These are phyloP conservation scores for Shiraia bambusicola DNA, from an alignment of 2,329 filamentous ascomycete species.

Conservation along the genomic window DNA sequence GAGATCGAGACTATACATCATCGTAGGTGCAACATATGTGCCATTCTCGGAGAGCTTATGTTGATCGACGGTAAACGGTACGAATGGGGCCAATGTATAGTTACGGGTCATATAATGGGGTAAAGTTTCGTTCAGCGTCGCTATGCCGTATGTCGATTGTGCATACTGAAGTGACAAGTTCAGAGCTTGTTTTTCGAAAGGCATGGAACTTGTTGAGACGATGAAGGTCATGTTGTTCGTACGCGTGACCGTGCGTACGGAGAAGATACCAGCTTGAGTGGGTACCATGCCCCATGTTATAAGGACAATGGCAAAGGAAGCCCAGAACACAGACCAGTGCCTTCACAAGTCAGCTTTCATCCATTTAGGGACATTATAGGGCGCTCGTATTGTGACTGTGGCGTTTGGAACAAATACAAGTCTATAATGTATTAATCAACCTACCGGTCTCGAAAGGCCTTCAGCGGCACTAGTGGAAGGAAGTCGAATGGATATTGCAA, in stretches of 20 bases:
- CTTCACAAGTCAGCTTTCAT: slow-evolving; percentile 28
- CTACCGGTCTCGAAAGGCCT: slow-evolving; percentile 39
- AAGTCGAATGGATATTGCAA: slow-evolving; percentile 58
- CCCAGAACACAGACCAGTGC: slow-evolving; percentile 57
- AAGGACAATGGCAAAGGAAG: slow-evolving; percentile 52
- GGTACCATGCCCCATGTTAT: slow-evolving; percentile 60
- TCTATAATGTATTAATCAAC: slow-evolving; percentile 1
- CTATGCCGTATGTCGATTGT: slow-evolving; percentile 50
- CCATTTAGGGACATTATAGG: not conserved
- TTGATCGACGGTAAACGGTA: slow-evolving; percentile 16
- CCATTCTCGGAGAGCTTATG: slow-evolving; percentile 1
- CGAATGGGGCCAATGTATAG: slow-evolving; percentile 50
- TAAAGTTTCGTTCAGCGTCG: slow-evolving; percentile 49
- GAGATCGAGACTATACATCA: slow-evolving; percentile 38
- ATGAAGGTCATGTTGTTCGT: slow-evolving; percentile 6
- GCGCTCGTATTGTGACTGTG: not conserved
- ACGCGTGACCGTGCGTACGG: slow-evolving; percentile 36
- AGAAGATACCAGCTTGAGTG: slow-evolving; percentile 57
- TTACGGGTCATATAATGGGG: slow-evolving; percentile 50
- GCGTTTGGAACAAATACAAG: not conserved
- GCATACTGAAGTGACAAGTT: slow-evolving; percentile 43
- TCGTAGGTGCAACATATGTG: slow-evolving; percentile 31
- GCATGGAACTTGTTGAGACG: slow-evolving; percentile 25
- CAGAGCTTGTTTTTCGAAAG: slow-evolving; percentile 32
- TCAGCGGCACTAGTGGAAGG: slow-evolving; percentile 48